These are phyloP conservation scores for Arthroderma uncinatum DNA, from an alignment of 2,329 filamentous ascomycete species.

Conservation along the genomic window DNA sequence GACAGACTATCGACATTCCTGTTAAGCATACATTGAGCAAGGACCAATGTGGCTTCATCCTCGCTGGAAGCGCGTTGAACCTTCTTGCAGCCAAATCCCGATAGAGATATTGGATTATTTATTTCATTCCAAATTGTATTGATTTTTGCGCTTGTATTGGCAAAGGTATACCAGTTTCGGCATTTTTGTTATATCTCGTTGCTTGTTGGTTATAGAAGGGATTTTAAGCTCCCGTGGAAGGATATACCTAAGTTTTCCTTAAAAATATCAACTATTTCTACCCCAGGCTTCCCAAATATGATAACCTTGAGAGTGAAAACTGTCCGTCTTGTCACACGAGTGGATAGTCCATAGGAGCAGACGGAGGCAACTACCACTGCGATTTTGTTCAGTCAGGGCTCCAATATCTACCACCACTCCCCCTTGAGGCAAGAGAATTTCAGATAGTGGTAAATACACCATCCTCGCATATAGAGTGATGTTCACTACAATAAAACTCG, in stretches of 20 bases:
- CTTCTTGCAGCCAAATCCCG: conserved; percentile 57
- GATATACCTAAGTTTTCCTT: background rate
- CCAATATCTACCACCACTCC: no score
- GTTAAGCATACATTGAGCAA: conserved; percentile 81
- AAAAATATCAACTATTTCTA: background rate
- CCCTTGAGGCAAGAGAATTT: no score
- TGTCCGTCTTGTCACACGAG: no score
- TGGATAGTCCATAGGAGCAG: no score
- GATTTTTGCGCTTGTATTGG: background rate
- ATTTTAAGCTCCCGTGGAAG: background rate
- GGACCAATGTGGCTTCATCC: conserved; percentile 84
- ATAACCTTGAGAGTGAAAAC: no score
- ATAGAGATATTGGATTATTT: background rate
- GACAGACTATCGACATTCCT: conserved; percentile 56
- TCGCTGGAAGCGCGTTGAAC: conserved; percentile 90
- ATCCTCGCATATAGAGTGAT: background rate
- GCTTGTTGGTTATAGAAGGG: background rate
- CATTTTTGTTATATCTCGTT: background rate
- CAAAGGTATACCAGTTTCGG: conserved; percentile 1
- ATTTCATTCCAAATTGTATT: background rate
- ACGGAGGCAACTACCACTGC: no score
- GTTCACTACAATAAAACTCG: no score
- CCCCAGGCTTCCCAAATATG: no score
- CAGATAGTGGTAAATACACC: no score
- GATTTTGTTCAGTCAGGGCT: no score